A percentile compares a stretch with the other conserved stretches of the same genome.
These are phyloP conservation scores for Solanum tarapatanum DNA, from an alignment of 257 asterid genomes.

Conservation along the genomic window DNA sequence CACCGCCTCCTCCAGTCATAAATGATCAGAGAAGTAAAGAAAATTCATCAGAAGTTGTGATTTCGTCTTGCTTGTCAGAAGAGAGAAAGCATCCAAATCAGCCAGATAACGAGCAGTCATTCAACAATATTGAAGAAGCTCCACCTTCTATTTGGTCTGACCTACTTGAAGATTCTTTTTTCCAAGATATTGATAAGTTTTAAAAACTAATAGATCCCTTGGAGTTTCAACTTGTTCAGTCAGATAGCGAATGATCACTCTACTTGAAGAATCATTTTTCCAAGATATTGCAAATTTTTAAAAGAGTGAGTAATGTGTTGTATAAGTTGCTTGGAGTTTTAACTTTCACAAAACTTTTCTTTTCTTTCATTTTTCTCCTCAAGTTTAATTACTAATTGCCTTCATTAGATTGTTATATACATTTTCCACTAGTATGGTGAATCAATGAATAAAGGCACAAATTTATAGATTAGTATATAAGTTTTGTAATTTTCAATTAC, in stretches of 20 bases:
- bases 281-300: not conserved
- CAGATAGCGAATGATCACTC: not conserved
- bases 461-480: not conserved
- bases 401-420: not conserved
- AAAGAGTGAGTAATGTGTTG: not conserved
- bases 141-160: not conserved
- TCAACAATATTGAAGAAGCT: not conserved
- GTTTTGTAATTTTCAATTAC: not conserved
- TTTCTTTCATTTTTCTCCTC: not conserved
- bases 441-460: not conserved
- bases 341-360: not conserved
- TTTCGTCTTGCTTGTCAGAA: constrained; percentile 15
- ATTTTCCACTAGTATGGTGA: not conserved
- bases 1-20: not conserved
- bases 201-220: not conserved
- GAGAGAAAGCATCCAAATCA: not conserved
- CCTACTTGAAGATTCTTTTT: not conserved
- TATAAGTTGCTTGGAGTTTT: not conserved
- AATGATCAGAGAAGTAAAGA: not conserved
- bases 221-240: not conserved
- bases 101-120: not conserved
- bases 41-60: constrained; percentile 12
- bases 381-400: not conserved
- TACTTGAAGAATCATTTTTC: not conserved
- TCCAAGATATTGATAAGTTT: not conserved